These are phyloP conservation scores for Clavaria fumosa DNA, from an alignment of 768 basidiomycete genomes.

Conservation along the genomic window DNA sequence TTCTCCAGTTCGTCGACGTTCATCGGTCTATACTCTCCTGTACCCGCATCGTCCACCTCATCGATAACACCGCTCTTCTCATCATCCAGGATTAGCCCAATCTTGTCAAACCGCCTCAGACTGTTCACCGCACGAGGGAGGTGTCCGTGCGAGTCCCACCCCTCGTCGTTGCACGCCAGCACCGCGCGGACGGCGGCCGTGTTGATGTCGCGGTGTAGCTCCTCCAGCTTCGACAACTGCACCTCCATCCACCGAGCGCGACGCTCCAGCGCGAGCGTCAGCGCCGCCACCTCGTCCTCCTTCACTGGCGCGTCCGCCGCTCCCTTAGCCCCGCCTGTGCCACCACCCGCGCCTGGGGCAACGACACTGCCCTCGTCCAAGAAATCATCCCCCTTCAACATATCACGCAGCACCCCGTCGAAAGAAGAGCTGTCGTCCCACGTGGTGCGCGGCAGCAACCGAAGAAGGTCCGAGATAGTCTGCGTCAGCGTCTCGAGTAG, in stretches of 20 bases:
- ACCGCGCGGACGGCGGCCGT: conserved; percentile 74
- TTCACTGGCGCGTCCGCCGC: no score
- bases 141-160: conserved; percentile 61
- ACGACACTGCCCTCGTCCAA: conserved; percentile 62
- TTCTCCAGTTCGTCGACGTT: conserved; percentile 59
- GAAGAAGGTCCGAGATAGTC: conserved; percentile 75
- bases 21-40: conserved; percentile 37
- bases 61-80: no score
- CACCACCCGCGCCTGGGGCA: no score
- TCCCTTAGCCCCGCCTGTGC: no score
- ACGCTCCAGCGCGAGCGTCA: conserved; percentile 71
- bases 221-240: conserved; percentile 76
- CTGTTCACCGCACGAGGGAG: conserved; percentile 60
- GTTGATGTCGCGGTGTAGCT: conserved; percentile 81
- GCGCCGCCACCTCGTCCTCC: conserved; percentile 73
- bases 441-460: conserved; percentile 73
- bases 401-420: conserved; percentile 71
- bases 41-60: no score
- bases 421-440: conserved; percentile 88
- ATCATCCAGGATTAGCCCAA: conserved; percentile 40
- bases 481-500: conserved; percentile 79
- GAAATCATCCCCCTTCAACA: conserved; percentile 81
- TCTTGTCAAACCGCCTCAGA: conserved; percentile 48
- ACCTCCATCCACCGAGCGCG: conserved; percentile 93
- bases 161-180: conserved; percentile 69